Evolutionary conservation across 805 yeast genomes (phyloP), one percentile per base, ranked within the genome.

Genomic region (Candida wancherniae): DNA sequence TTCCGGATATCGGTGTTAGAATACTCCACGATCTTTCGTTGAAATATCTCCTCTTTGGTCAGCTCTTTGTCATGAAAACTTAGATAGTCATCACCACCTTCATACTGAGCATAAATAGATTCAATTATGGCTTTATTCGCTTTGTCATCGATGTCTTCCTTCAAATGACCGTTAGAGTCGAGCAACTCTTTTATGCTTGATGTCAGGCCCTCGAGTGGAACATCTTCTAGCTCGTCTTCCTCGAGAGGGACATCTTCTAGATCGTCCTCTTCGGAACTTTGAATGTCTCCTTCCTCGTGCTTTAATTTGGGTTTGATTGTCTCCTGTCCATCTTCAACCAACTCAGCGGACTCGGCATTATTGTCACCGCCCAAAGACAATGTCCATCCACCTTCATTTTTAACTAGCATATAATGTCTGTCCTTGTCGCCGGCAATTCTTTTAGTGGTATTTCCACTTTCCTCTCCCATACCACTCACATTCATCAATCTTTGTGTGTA

Each of bases 401-500:
- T 74, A 13, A 81, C 72, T 29, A 92, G 67, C 27, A 80, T 72
- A 48, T 92, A 92, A 39, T 79, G 79, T 37, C 77, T 67, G 41
- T 82, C 84, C 40, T 72, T 77, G 45, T 87, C 95, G 22, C 97
- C 84, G 0, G 95, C 87, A 4, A 92, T 75, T 31, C 96, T 67
- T 34, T 74, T 58, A 6, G 70, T 61, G 1, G 67, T 55, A 32
- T 60, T 67, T 3, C 47, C 45, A 4, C 68, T 64, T 9, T 67
- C 73, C 24, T 67, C 76, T 21, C 80, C 83, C 77, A 84, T 69
- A 0, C 97, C 97, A 6, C 84, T 73, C 1, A 82, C 76, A 41
- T 78, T 79, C 84, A 92, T 80, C 22, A 92, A 63, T 42, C 76
- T 71, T 57, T 92, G 97, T 0, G 98, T 90, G 44, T 82, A 78